Base-by-base conservation (phyloP, 2,329 filamentous ascomycete species). In the Alternaria sp. region DNA sequence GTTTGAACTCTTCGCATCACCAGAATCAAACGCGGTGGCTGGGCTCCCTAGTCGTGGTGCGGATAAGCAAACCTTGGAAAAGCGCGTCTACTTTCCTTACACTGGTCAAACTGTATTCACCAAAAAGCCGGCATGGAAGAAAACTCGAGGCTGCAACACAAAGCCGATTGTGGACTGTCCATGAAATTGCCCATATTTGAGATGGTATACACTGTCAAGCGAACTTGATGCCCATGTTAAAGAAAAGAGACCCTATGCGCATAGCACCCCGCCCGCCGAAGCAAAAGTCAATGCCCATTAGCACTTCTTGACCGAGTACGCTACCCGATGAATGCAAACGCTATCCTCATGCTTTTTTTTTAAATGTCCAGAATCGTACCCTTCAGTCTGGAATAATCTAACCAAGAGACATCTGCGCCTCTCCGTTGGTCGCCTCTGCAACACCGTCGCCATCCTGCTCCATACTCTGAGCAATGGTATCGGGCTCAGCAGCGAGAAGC, bases 401-500 rank as follows among this genome's bases (percentile, higher is more conserved):
- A 26, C 54, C 36, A 36, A 61, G 54, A 26, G 60, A 61, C 59
- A 71, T 65, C 49, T 67, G 56, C 28, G 62, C 69, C 48, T 72
- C 72, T 6, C 66, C 71, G 26, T 75, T 70, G 1, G 66, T 67
- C 3, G 63, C 67, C 37, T 69, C 70, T 1, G 26, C 57, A 21
- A 60, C 61, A 6, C 60, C 71, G 21, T 72, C 63, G 13, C 54
- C 66, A 11, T 68, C 67, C 34, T 66, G 56, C 28, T 67, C 61
- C 50, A 70, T 67, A 13, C 45, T 56, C 60, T 72, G 65, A 2
- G 65, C 54, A 48, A 66, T 65, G 21, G 52, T 29, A 13, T 71
- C 72, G 1, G 69, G 62, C 56, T 74, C 66, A 17, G 71, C 67
- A 56, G 68, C 71, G 13, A 77, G 67, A 24, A 76, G 63, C 55